Conservation (phyloP, 352 stramenopile species). For the Phytophthora meadii region DNA sequence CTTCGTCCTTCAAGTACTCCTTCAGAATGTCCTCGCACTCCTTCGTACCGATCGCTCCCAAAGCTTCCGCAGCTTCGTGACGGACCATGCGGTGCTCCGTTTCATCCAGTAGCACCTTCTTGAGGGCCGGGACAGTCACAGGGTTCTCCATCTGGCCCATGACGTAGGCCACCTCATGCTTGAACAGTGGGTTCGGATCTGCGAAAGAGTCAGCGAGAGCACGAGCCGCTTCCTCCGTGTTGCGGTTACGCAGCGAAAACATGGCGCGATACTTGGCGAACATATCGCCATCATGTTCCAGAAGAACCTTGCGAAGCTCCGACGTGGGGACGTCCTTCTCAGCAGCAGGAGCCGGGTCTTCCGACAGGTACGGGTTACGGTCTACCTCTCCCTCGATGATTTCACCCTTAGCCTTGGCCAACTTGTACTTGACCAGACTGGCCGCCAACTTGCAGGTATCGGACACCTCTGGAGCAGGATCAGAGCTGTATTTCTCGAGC, state of each 20-base stretch:
- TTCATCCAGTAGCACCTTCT: constrained; percentile 86
- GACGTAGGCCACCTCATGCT: constrained; percentile 94
- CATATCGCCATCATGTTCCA: constrained; percentile 86
- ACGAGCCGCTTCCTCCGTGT: constrained; percentile 88
- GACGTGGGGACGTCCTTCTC: constrained; percentile 73
- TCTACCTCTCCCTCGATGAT: constrained; percentile 72
- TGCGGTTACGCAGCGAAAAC: constrained; percentile 98
- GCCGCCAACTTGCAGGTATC: constrained; percentile 96
- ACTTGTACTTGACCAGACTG: constrained; percentile 93
- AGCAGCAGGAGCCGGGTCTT: constrained; percentile 95
- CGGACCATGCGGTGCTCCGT: constrained; percentile 97
- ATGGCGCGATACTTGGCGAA: constrained; percentile 97
- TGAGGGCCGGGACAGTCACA: constrained; percentile 88
- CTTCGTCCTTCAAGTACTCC: constrained; percentile 68
- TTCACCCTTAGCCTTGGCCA: constrained; percentile 56
- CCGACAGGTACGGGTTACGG: constrained; percentile 92
- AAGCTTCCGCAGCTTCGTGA: constrained; percentile 97
- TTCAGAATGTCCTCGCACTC: constrained; percentile 93
- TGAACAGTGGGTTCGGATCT: constrained; percentile 87
- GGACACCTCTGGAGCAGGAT: constrained; percentile 91
- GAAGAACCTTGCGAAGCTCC: constrained; percentile 89
- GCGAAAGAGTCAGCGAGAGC: constrained; percentile 77
- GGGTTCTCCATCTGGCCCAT: constrained; percentile 94
- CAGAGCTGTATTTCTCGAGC: constrained; percentile 86
- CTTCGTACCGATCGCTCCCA: constrained; percentile 95